Conservation (phyloP, 805 yeast genomes). For the Saccharomycopsis sp. region DNA sequence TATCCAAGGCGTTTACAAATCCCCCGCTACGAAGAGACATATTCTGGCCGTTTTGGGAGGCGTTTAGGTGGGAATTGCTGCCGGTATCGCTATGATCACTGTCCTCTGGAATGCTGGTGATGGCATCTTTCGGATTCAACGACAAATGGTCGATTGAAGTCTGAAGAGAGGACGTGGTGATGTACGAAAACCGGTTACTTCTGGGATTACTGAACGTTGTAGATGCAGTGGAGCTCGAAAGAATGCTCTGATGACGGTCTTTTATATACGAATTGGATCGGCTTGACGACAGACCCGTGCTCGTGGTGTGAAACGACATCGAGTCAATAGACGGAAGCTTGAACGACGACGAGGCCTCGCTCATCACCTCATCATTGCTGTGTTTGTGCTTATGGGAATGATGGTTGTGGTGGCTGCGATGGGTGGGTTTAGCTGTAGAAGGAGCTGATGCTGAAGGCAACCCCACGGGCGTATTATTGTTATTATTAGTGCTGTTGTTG, state of each 20-base stretch:
- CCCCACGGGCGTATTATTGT: too few relatives aligned
- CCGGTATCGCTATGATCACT: background rate
- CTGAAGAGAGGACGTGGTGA: slow-evolving; percentile 19
- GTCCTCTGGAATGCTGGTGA: slow-evolving; percentile 7
- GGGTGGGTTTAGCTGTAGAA: background rate
- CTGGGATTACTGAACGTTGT: slow-evolving; percentile 7
- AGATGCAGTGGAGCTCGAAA: slow-evolving; percentile 10
- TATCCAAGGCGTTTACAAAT: too few relatives aligned
- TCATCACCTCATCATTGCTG: background rate
- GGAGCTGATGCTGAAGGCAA: background rate
- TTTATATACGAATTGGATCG: background rate
- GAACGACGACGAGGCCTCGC: background rate
- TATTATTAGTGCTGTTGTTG: too few relatives aligned
- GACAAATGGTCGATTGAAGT: slow-evolving; percentile 14
- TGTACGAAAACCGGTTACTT: slow-evolving; percentile 9
- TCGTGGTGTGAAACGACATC: slow-evolving; percentile 1
- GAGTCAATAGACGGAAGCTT: slow-evolving; percentile 10
- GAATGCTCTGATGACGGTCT: slow-evolving; percentile 17
- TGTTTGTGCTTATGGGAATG: too few relatives aligned
- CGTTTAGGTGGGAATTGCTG: background rate
- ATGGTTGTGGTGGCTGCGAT: background rate
- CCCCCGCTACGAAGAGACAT: too few relatives aligned
- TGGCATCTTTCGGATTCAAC: slow-evolving; percentile 8
- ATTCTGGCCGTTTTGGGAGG: too few relatives aligned
- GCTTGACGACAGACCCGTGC: background rate